Evolutionary conservation across 2,329 filamentous ascomycete genomes (phyloP).

Genomic region (Calonectria hongkongensis): DNA sequence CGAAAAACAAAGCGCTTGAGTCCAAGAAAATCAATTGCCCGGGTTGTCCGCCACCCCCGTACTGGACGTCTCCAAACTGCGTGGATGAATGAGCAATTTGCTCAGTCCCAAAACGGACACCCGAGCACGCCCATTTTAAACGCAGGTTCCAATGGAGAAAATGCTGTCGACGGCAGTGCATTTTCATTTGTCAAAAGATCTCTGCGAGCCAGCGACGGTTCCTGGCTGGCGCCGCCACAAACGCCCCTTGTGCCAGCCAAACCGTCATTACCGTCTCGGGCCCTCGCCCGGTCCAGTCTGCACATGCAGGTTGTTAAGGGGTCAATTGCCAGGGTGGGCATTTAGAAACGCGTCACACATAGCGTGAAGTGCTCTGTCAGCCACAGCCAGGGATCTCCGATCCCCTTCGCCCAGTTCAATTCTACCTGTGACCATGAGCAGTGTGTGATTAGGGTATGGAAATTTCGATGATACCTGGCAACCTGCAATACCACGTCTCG

Average conservation of each 20-base stretch:
- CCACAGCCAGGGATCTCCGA: slow-evolving; percentile 12
- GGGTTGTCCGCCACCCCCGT: slow-evolving; percentile 6
- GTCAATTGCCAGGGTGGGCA: slow-evolving; percentile 13
- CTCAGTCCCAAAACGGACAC: slow-evolving; percentile 13
- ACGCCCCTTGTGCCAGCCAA: slow-evolving; percentile 6
- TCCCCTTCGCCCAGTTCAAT: slow-evolving; percentile 14
- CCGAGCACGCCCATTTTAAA: neutral
- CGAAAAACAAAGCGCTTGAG: neutral
- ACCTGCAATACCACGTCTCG: neutral
- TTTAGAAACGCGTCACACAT: slow-evolving; percentile 5
- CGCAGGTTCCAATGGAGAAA: slow-evolving; percentile 10
- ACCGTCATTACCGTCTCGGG: slow-evolving; percentile 13
- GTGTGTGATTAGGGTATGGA: neutral
- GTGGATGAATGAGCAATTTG: neutral
- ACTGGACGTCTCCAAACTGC: neutral
- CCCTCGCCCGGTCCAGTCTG: neutral
- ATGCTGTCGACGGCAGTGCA: neutral
- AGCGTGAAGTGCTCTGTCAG: neutral
- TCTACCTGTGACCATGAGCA: neutral
- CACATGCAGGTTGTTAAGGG: slow-evolving; percentile 16
- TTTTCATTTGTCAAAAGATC: slow-evolving; percentile 9
- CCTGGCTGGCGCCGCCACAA: slow-evolving; percentile 20
- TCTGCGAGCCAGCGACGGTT: neutral
- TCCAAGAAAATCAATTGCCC: slow-evolving; percentile 15
- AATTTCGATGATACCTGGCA: neutral